These are phyloP conservation scores for Dothideomycetidae sp. DNA, from an alignment of 2,329 filamentous ascomycete genomes.

Conservation along the genomic window DNA sequence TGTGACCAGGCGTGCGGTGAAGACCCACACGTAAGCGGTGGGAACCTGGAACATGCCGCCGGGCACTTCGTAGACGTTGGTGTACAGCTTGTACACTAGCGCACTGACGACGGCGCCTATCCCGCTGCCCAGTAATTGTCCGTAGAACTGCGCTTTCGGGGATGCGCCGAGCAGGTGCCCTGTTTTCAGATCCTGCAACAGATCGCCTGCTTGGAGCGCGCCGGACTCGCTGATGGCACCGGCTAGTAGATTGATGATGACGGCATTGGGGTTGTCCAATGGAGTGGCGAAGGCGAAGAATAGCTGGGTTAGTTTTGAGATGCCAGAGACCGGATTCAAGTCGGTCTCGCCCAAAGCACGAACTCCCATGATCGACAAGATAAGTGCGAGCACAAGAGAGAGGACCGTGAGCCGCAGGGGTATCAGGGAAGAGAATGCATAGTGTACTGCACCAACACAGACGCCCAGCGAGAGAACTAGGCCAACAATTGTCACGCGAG, in stretches of 20 bases:
- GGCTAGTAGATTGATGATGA: constrained; percentile 90
- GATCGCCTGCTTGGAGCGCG: constrained; percentile 84
- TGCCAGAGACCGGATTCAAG: constrained; percentile 89
- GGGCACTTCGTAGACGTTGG: constrained; percentile 75
- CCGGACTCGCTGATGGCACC: constrained; percentile 77
- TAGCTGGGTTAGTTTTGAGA: constrained; percentile 89
- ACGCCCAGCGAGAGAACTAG: constrained; percentile 62
- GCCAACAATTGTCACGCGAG: constrained; percentile 55
- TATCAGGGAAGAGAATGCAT: constrained; percentile 72
- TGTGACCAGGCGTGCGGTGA: constrained; percentile 84
- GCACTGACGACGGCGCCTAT: constrained; percentile 77
- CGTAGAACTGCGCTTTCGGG: constrained; percentile 91
- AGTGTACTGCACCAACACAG: constrained; percentile 67
- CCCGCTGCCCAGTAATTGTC: constrained; percentile 80
- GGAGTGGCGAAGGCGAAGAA: constrained; percentile 88
- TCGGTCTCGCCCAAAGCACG: constrained; percentile 67
- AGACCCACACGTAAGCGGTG: constrained; percentile 93
- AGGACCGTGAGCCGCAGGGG: constrained; percentile 71
- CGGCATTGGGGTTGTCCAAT: constrained; percentile 60
- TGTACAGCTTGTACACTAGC: constrained; percentile 79
- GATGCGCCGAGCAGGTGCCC: constrained; percentile 84
- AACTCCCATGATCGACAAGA: constrained; percentile 50
- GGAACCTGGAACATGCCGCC: constrained; percentile 86
- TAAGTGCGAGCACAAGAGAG: constrained; percentile 59
- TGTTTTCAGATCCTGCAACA: constrained; percentile 95